Base-by-base conservation (phyloP, 495 filamentous ascomycete genomes). In the Xylaria nigripes region DNA sequence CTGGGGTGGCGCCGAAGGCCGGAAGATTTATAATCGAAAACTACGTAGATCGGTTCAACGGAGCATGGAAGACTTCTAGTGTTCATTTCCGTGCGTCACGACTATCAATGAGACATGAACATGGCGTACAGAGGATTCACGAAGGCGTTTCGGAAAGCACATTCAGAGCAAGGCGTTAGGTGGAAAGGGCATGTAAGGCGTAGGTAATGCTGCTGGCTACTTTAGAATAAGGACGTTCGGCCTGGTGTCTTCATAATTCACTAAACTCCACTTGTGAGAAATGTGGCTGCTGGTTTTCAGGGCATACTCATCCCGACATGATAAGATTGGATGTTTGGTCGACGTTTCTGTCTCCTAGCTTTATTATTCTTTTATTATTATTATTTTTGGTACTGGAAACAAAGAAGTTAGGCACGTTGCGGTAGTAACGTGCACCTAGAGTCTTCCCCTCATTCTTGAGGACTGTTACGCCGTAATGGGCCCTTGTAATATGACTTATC, bases 1-100 rank as follows among this genome's bases (percentile, higher is more conserved):
- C 64, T 98, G 93, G 93, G 91, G 90, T 3, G 76, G 77, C 0
- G 67, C 79, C 5, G 85, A 92, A 0, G 84, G 91, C 30, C 84
- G 87, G 54, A 93, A 86, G 70, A 69, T 81, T 57, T 98, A 97
- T 73, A 87, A 86, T 56, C 79, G 90, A 51, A 84, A 84, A 61
- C 72, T 97, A 40, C 81, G 93, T 32, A 67, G 77, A 59, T 77
- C 78, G 10, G 78, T 80, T 22, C 76, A 80, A 60, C 68, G 72
- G 61, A 79, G 76, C 50, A 72, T 78, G 67, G 78, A 81, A n/a
- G 67, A 69, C 42, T 60, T 65, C 36, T 70, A 64, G 42, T n/a
- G 6, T 32, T 7, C 32, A 30, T 15, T 19, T 23, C 32, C 15
- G 24, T 6, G 16, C 18, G 6, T 38, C 2, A 48, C 18, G 18